A percentile compares a stretch with the other conserved stretches of the same genome.
Conservation (phyloP, 371 early-diverging fungal species). For the Mucor velutinosus region DNA sequence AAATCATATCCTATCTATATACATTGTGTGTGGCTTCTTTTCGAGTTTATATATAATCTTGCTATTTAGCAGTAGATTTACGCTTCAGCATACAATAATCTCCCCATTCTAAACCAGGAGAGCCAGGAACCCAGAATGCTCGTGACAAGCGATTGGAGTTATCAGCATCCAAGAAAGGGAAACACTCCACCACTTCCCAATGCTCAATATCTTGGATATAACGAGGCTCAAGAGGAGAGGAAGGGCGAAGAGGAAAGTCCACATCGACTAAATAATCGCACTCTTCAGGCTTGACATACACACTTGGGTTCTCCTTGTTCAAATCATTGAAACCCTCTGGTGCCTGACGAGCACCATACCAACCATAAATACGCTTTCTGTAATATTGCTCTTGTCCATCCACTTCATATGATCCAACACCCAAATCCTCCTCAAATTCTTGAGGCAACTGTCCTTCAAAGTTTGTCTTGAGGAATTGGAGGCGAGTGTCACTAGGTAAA, state of each 20-base stretch:
- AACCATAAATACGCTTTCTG: conserved; percentile 32
- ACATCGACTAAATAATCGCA: conserved; percentile 81
- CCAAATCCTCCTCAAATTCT: conserved; percentile 52
- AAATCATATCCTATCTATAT: background rate
- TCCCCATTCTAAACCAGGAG: conserved; percentile 55
- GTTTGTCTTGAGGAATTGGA: conserved; percentile 63
- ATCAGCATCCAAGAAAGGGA: conserved; percentile 60
- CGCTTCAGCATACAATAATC: conserved; percentile 66
- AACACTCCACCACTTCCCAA: conserved; percentile 61
- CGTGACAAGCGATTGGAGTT: conserved; percentile 48
- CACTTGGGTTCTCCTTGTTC: conserved; percentile 66
- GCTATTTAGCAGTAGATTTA: conserved; percentile 6
- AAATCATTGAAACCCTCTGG: conserved; percentile 72
- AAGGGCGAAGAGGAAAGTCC: conserved; percentile 48
- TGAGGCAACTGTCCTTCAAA: conserved; percentile 75
- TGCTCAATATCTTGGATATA: conserved; percentile 49
- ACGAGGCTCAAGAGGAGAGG: conserved; percentile 45
- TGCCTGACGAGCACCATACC: conserved; percentile 45
- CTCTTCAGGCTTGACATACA: conserved; percentile 44
- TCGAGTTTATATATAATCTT: background rate
- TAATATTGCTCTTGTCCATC: conserved; percentile 28
- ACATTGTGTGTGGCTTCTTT: conserved; percentile 3
- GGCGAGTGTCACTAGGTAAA: conserved; percentile 66
- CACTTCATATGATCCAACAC: conserved; percentile 23
- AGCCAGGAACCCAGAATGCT: conserved; percentile 62